Conservation (phyloP, 2,329 filamentous ascomycete species). For the Chaetomium sp. region DNA sequence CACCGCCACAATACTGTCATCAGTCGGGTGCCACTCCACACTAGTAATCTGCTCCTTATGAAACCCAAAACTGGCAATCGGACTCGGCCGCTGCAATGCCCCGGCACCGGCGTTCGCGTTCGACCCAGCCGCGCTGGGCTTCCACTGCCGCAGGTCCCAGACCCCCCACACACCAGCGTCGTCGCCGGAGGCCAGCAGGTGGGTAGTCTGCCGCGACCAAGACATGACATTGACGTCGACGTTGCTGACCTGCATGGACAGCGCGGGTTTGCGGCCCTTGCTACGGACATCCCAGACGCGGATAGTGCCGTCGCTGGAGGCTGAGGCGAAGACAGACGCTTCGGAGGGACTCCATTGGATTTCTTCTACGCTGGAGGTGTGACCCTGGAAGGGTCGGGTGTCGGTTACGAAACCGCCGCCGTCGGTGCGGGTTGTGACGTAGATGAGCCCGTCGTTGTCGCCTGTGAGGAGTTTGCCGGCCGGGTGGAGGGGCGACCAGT, state of each 20-base stretch:
- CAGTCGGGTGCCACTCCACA: constrained; percentile 94
- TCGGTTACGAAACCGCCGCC: constrained; percentile 88
- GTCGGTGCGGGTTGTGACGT: constrained; percentile 76
- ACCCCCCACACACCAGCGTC: constrained; percentile 93
- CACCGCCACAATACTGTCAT: constrained; percentile 91
- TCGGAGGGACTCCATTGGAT: constrained; percentile 95
- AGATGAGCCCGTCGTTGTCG: constrained; percentile 86
- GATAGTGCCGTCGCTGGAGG: constrained; percentile 87
- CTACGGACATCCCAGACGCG: constrained; percentile 93
- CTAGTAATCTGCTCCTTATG: constrained; percentile 96
- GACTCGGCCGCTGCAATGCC: constrained; percentile 54
- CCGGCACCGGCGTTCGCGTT: constrained; percentile 25
- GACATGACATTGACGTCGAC: constrained; percentile 94
- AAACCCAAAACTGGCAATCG: constrained; percentile 90
- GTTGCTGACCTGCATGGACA: constrained; percentile 76
- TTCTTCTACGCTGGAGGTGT: constrained; percentile 83
- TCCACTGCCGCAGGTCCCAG: constrained; percentile 96
- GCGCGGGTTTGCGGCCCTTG: constrained; percentile 80
- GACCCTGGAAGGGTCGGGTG: constrained; percentile 73
- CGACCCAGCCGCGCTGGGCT: constrained; percentile 47
- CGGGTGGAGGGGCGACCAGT: constrained; percentile 82
- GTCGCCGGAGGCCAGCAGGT: constrained; percentile 85
- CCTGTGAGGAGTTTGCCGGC: constrained; percentile 84
- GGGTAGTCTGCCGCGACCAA: constrained; percentile 83
- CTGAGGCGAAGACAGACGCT: constrained; percentile 88